Evolutionary conservation across 2,329 filamentous ascomycete species (phyloP), one percentile per base, ranked within the genome.

Genomic region (Purpureocillium lavendulum): DNA sequence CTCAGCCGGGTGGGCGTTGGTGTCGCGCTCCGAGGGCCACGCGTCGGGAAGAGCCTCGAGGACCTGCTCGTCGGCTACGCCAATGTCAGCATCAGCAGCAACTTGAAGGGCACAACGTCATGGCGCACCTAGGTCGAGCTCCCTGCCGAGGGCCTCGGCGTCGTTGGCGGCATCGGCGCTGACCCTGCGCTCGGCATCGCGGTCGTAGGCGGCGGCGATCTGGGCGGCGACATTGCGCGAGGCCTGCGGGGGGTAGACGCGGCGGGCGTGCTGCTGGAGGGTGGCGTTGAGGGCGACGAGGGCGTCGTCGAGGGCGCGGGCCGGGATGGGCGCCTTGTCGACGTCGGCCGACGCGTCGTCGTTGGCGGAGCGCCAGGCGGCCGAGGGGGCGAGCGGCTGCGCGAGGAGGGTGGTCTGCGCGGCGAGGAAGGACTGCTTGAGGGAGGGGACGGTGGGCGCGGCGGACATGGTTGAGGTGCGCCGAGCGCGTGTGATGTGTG

Each of bases 171-270:
- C 60, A 7, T 37, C 35, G 35, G 26, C 41, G 9, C 50, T 52
- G 37, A 60, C 58, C 33, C 55, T 61, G 30, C 65, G 64, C 30
- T 70, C 66, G 4, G 60, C 62, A 12, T 63, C 61, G 6, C 59
- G 59, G 57, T 71, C 71, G 56, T 86, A 87, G 33, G 84, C 61
- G 35, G 62, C 60, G 58, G 84, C 80, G 32, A 87, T 77, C 62
- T 87, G 82, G 63, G 85, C 81, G 2, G 82, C 81, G 14, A 87
- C 73, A 50, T 84, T 80, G 29, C 82, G 73, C 38, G 73, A 77
- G n/a, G 82, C 80, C 49, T 83, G 79, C 0, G 80, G 73, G 13
- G 78, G 72, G 55, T 85, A 85, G 5, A 78, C 77, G 40, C 78
- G 71, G 29, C 74, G 75, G 24, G 71, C 71, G 55, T 87, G 83